These are phyloP conservation scores for Russula sp. DNA, from an alignment of 768 basidiomycete species.

Conservation along the genomic window DNA sequence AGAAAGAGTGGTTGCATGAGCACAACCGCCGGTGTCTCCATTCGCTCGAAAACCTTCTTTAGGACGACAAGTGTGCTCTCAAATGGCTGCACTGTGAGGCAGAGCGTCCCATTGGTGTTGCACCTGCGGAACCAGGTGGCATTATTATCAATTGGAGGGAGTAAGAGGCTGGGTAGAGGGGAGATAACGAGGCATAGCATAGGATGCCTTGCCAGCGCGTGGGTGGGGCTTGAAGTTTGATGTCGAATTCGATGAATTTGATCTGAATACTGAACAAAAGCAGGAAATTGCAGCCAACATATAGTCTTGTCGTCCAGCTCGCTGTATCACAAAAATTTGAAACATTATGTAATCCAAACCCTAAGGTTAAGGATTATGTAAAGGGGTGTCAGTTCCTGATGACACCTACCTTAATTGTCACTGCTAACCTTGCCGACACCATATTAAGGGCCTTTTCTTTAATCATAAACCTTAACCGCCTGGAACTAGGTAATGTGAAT, in stretches of 20 bases:
- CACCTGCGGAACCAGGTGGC: conserved; percentile 60
- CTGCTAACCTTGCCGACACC: too few species aligned
- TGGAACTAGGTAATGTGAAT: too few species aligned
- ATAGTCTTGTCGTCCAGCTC: too few species aligned
- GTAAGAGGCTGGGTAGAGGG: conserved; percentile 5
- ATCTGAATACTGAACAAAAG: neutral
- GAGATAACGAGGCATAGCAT: neutral
- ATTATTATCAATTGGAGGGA: conserved; percentile 81
- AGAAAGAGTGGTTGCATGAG: conserved; percentile 84
- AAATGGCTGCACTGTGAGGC: conserved; percentile 79
- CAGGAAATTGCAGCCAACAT: neutral
- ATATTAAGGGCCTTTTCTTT: too few species aligned
- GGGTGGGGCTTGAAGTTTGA: conserved; percentile 22
- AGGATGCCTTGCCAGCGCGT: neutral
- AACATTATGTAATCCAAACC: too few species aligned
- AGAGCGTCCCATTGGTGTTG: conserved; percentile 71
- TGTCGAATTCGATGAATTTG: conserved; percentile 20
- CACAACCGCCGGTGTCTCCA: conserved; percentile 76
- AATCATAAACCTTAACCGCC: too few species aligned
- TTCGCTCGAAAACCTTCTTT: conserved; percentile 59
- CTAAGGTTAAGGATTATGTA: too few species aligned
- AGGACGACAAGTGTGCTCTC: conserved; percentile 75
- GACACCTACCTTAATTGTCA: too few species aligned
- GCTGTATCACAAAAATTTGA: too few species aligned
- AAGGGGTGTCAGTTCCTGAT: too few species aligned